Evolutionary conservation across 2,329 filamentous ascomycete genomes (phyloP), one percentile per base, ranked within the genome.

Genomic region (Botrytis elliptica): DNA sequence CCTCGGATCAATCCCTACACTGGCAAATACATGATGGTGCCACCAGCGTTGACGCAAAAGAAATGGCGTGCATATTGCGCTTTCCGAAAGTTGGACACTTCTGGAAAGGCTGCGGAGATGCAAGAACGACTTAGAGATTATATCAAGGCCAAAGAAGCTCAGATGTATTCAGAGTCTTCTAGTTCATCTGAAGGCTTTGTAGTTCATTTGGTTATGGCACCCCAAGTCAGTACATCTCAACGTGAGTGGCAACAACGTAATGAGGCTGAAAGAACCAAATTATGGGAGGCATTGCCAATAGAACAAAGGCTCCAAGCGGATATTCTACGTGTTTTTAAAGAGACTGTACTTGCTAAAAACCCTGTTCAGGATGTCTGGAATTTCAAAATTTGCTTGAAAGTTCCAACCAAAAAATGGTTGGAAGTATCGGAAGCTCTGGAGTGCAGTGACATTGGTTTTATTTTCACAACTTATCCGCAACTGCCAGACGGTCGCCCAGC

Each of bases 41-140:
- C 57, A 22, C 57, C 57, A 5, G 25, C 8, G 16, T 22, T 6
- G n/a, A 65, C n/a, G 7, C n/a, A 33, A 10, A 65, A 65, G 22
- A 66, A 49, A 49, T 66, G 63, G 63, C 63, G 42, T n/a, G 63
- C 63, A 22, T 66, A 49, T 49, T 66, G 63, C 46, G 42, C 63
- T 5, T 66, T 49, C 22, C 29, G 10, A 33, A n/a, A n/a, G 20
- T 8, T 66, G 29, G 63, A 66, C 3, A 22, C 42, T 20, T 7
- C 42, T 3, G 63, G 42, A 4, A 49, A 20, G 10, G 20, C 5
- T 33, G 42, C 22, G 14, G 29, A 66, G 4, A 66, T 66, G 29
- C 42, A 46, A 29, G 2, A 49, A 7, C 22, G 42, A 49, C 12
- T 66, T 9, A 20, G 42, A 12, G 20, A 65, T 33, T 36, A n/a